Percentiles rank a stretch among this genome's conserved stretches.
These are phyloP conservation scores for Podaxis pistillaris DNA, from an alignment of 768 basidiomycete species.

Conservation along the genomic window DNA sequence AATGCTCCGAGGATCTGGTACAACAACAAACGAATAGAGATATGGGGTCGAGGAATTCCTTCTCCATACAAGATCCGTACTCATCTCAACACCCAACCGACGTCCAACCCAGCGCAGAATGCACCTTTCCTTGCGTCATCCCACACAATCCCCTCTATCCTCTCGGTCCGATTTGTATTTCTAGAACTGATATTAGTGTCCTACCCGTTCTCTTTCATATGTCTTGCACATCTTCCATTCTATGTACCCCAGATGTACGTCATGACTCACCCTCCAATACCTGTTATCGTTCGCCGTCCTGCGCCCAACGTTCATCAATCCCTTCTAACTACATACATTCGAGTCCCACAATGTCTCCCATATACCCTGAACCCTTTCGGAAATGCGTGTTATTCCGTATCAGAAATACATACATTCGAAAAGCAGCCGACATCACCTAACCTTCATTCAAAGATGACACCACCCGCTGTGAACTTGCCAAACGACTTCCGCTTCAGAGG, in stretches of 20 bases:
- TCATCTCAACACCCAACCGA: not conserved
- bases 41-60: not conserved
- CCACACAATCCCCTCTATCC: not conserved
- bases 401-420: not conserved
- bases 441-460: not conserved
- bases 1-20: constrained; percentile 5
- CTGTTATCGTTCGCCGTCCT: not conserved
- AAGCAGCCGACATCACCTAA: not conserved
- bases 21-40: not conserved
- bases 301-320: too few species aligned
- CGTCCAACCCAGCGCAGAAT: not conserved
- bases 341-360: not conserved
- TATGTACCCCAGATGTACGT: constrained; percentile 4
- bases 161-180: constrained; percentile 5
- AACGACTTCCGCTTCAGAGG: not conserved
- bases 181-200: not conserved
- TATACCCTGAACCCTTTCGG: not conserved
- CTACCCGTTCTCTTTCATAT: not conserved
- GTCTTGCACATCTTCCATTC: constrained; percentile 9
- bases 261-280: constrained; percentile 5
- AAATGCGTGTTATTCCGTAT: not conserved
- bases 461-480: too few species aligned
- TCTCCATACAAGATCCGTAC: not conserved
- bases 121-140: not conserved
- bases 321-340: not conserved